Evolutionary conservation across 2,329 filamentous ascomycete species (phyloP).

Genomic region (Colletotrichum zoysiae): DNA sequence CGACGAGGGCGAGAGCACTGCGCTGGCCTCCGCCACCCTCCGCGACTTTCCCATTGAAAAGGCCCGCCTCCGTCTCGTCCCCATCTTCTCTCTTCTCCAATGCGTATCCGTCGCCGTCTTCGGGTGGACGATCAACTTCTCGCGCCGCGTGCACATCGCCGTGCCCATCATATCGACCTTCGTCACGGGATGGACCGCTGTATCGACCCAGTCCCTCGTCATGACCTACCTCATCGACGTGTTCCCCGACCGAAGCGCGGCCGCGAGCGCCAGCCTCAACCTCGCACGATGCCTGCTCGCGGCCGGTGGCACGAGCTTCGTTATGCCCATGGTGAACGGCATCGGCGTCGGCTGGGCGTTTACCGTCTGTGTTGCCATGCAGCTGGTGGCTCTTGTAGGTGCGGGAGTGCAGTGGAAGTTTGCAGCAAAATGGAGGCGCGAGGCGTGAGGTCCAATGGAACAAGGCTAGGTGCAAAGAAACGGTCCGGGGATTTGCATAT

Average conservation of each 20-base stretch:
- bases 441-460: slow-evolving; percentile 18
- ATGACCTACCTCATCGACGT: slow-evolving; percentile 68
- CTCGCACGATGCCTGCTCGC: slow-evolving; percentile 65
- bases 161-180: slow-evolving; percentile 64
- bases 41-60: slow-evolving; percentile 61
- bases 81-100: slow-evolving; percentile 59
- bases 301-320: slow-evolving; percentile 57
- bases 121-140: slow-evolving; percentile 65
- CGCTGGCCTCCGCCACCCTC: background rate
- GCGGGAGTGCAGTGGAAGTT: slow-evolving; percentile 59
- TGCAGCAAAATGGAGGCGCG: slow-evolving; percentile 53
- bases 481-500: fast-evolving
- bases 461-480: fast-evolving
- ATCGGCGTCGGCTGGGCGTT: slow-evolving; percentile 53
- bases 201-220: slow-evolving; percentile 61
- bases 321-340: slow-evolving; percentile 62
- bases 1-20: background rate
- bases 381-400: slow-evolving; percentile 59
- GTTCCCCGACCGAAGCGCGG: slow-evolving; percentile 62
- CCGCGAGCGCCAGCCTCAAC: slow-evolving; percentile 66
- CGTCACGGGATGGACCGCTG: slow-evolving; percentile 63
- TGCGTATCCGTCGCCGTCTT: slow-evolving; percentile 62
- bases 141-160: slow-evolving; percentile 58
- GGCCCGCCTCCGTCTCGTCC: slow-evolving; percentile 63
- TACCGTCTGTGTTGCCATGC: slow-evolving; percentile 58